phyloP scores from a whole-genome alignment of 371 early-diverging fungal species.

The Mucor indicus region DNA sequence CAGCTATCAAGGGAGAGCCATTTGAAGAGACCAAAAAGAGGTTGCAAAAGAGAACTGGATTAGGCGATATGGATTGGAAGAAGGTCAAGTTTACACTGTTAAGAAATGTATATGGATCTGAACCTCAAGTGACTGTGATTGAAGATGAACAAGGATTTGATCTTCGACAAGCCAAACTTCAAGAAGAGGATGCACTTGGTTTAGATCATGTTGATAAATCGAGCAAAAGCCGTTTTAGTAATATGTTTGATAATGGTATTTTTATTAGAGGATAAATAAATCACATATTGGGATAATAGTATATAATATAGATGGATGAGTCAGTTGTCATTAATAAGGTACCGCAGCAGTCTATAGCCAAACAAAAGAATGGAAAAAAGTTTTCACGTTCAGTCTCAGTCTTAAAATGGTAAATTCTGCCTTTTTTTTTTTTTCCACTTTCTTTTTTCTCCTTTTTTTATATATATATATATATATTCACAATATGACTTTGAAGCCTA shows the following conservation, averaged over 20 bases:
- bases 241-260: slow-evolving; percentile 57
- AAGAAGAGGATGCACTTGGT: slow-evolving; percentile 61
- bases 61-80: slow-evolving; percentile 84
- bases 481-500: slow-evolving; percentile 35
- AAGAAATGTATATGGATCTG: slow-evolving; percentile 14
- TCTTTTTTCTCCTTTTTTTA: no score
- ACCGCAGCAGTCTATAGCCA: no score
- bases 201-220: slow-evolving; percentile 78
- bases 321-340: no score
- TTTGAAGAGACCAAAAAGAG: slow-evolving; percentile 71
- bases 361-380: no score
- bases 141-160: slow-evolving; percentile 50
- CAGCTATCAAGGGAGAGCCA: slow-evolving; percentile 67
- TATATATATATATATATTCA: no score
- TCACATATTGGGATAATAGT: no score
- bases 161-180: slow-evolving; percentile 46
- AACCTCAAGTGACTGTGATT: slow-evolving; percentile 29
- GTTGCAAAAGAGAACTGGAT: slow-evolving; percentile 68
- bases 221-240: slow-evolving; percentile 51
- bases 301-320: no score
- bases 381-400: no score
- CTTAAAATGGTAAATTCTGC: no score
- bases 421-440: no score
- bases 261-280: slow-evolving; percentile 58
- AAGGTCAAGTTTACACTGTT: slow-evolving; percentile 69